Base-by-base conservation (phyloP, 768 basidiomycete genomes). In the Suillus lakei region DNA sequence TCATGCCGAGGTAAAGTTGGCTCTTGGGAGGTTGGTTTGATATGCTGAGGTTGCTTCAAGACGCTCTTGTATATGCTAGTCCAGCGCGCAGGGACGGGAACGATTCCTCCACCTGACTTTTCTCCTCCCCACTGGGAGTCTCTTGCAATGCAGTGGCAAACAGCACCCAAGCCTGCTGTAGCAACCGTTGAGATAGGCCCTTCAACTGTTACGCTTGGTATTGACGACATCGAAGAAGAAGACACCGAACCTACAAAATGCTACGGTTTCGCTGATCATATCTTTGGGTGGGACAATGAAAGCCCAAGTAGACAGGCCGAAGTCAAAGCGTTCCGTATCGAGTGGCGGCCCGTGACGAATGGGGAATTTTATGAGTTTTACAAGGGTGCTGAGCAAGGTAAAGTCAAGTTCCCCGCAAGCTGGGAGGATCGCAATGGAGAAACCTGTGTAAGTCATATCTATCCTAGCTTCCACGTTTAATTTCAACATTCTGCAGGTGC, bases 241-340 rank as follows among this genome's bases (percentile, higher is more conserved):
- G 96, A 98, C 73, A 69, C 67, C 0, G 66, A 73, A 51, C 60
- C 73, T 1, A 71, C 67, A 3, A 73, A 76, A 21, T 71, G 77
- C 3, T 71, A 75, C 0, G 82, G 85, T 28, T 74, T 85, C 51
- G 74, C 77, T 21, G 78, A 77, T 9, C 90, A 96, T 71, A 87
- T 90, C 63, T 95, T 93, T 76, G 95, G 96, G 0, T 96, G 97
- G 98, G 98, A 99, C 74, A 96, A 95, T 70, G 98, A 99, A 78
- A 83, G 89, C 69, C 94, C 96, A 2, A 80, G 81, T 67, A 80
- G 89, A 28, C 73, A 71, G 16, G 86, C 90, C n/a, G 68, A 83
- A 0, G 88, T 98, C 38, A 81, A 78, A 46, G 65, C 84, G 67
- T 96, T 98, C 82, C 84, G 82, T 70, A 90, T 98, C 46, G 90